Conservation (phyloP, 192 early-diverging fungal genomes). For the Backusella liffmaniae region DNA sequence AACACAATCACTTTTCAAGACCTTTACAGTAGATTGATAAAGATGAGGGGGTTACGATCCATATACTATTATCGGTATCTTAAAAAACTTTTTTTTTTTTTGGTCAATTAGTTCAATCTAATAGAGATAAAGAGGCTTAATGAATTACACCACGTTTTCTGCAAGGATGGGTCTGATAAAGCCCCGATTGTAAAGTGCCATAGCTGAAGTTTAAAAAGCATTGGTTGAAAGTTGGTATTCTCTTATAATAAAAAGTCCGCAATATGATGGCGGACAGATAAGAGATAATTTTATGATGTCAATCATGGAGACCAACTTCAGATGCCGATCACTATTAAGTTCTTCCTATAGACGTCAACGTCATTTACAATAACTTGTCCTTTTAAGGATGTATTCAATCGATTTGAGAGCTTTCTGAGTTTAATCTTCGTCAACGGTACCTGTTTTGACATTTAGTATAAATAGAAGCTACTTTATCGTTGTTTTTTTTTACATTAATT, state of each 20-base stretch:
- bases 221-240: background rate
- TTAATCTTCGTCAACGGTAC: background rate
- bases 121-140: constrained; percentile 1
- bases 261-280: constrained; percentile 2
- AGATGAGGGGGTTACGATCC: background rate
- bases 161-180: background rate
- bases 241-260: background rate
- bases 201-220: background rate
- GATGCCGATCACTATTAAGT: background rate
- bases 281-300: constrained; percentile 7
- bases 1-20: background rate
- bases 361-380: background rate
- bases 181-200: background rate
- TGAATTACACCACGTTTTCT: constrained; percentile 3
- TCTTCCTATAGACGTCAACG: background rate
- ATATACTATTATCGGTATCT: constrained; percentile 3
- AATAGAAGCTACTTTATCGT: background rate
- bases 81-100: background rate
- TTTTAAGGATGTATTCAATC: background rate
- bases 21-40: background rate
- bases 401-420: background rate
- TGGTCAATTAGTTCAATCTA: constrained; percentile 3
- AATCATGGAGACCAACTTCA: background rate
- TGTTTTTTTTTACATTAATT: background rate
- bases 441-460: constrained; percentile 4